A percentile compares a stretch with the other conserved stretches of the same genome.
Conservation (phyloP, 2,329 filamentous ascomycete genomes). For the Colletotrichum orchidophilum region DNA sequence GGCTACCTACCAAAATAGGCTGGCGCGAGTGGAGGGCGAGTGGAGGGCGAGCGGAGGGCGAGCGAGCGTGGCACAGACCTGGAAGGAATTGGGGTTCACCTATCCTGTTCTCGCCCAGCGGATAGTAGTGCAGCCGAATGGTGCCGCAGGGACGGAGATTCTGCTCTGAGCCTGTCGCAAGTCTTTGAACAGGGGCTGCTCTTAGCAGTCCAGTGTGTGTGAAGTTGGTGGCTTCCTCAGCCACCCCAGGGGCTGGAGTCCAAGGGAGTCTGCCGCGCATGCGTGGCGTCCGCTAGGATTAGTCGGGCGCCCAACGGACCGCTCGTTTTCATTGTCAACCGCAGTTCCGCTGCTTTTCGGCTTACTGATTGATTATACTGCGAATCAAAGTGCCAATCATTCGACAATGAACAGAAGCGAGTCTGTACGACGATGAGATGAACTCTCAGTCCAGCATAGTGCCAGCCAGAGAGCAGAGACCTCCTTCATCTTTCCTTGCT, state of each 20-base stretch:
- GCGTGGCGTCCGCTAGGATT: neutral
- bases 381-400: neutral
- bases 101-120: slow-evolving; percentile 4
- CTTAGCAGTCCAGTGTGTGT: neutral
- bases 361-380: no score
- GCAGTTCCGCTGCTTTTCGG: neutral
- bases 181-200: slow-evolving; percentile 24
- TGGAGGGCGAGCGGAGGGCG: neutral
- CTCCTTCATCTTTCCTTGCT: neutral
- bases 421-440: neutral
- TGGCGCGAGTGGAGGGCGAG: slow-evolving; percentile 4
- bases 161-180: slow-evolving; percentile 11
- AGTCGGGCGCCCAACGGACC: neutral
- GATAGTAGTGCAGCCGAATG: slow-evolving; percentile 30
- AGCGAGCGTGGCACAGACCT: slow-evolving; percentile 15
- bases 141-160: slow-evolving; percentile 16
- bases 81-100: slow-evolving; percentile 8
- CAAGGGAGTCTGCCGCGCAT: neutral
- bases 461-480: neutral
- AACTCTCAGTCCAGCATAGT: neutral
- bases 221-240: neutral
- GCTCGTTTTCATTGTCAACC: neutral
- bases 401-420: neutral
- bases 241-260: neutral
- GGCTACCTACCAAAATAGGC: slow-evolving; percentile 18